Conservation (phyloP, 495 filamentous ascomycete genomes). For the Penicillium argentinense region DNA sequence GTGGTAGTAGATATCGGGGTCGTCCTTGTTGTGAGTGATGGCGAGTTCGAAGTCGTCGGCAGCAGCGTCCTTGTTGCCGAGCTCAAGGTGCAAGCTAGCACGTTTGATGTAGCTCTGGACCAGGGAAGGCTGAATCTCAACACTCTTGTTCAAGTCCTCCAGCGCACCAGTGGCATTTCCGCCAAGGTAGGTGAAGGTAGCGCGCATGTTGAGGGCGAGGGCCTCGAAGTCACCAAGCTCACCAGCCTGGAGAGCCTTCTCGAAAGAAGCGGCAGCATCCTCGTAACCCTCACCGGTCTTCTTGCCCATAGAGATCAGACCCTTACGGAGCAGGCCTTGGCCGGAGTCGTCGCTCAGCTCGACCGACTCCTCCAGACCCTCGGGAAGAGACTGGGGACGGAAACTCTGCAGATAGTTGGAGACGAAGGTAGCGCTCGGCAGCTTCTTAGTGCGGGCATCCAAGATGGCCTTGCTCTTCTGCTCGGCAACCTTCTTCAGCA, state of each 20-base stretch:
- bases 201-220: conserved; percentile 91
- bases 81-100: conserved; percentile 95
- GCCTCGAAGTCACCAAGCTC: conserved; percentile 80
- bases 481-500: conserved; percentile 97
- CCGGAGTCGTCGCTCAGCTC: conserved; percentile 78
- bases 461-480: conserved; percentile 86
- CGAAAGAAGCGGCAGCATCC: conserved; percentile 79
- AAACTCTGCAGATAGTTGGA: conserved; percentile 99
- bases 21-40: conserved; percentile 78
- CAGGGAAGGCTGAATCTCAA: conserved; percentile 80
- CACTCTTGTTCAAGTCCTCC: conserved; percentile 82
- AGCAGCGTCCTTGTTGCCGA: conserved; percentile 88
- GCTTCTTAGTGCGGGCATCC: conserved; percentile 70
- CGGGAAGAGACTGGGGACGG: conserved; percentile 73
- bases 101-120: conserved; percentile 99
- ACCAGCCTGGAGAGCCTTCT: conserved; percentile 78
- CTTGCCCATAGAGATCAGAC: conserved; percentile 74
- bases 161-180: conserved; percentile 84
- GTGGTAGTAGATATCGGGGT: conserved; percentile 99
- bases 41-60: conserved; percentile 85
- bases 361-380: conserved; percentile 75
- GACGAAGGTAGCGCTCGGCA: conserved; percentile 93
- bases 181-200: conserved; percentile 89
- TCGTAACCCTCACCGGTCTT: conserved; percentile 90
- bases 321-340: conserved; percentile 79